Percentiles rank a stretch among this genome's conserved stretches.
phyloP scores from a whole-genome alignment of 2,329 filamentous ascomycete species.

The Cladosporium colombiae region DNA sequence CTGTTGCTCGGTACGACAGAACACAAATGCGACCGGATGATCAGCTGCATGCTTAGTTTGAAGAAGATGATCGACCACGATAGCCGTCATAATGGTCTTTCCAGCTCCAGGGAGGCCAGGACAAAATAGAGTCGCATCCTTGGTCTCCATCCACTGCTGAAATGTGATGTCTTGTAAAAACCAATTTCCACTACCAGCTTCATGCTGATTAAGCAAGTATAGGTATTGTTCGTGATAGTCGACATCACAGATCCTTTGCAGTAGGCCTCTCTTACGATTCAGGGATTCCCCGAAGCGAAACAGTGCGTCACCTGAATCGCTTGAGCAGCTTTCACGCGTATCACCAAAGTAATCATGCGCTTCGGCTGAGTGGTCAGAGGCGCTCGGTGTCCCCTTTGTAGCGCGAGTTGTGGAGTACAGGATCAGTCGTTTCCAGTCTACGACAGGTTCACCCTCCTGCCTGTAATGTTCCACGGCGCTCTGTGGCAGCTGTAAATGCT shows the following conservation, averaged over 20 bases:
- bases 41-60: neutral
- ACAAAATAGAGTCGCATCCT: slow-evolving; percentile 1
- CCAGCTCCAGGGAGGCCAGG: slow-evolving; percentile 8
- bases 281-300: no score
- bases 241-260: neutral
- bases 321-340: no score
- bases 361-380: no score
- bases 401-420: no score
- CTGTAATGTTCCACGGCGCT: no score
- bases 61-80: slow-evolving; percentile 5
- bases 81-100: slow-evolving; percentile 7
- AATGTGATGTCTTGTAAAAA: neutral
- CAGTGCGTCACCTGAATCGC: no score
- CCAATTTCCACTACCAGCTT: neutral
- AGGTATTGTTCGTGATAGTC: slow-evolving; percentile 5
- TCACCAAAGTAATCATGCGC: no score
- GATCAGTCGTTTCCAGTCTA: no score
- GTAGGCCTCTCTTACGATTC: neutral
- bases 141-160: neutral
- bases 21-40: slow-evolving; percentile 5
- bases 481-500: no score
- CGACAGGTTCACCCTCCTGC: no score
- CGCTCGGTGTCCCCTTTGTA: no score
- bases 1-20: neutral
- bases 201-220: neutral